Base-by-base conservation (phyloP, 108 stramenopile genomes). In the Nannochloropsis salina region DNA sequence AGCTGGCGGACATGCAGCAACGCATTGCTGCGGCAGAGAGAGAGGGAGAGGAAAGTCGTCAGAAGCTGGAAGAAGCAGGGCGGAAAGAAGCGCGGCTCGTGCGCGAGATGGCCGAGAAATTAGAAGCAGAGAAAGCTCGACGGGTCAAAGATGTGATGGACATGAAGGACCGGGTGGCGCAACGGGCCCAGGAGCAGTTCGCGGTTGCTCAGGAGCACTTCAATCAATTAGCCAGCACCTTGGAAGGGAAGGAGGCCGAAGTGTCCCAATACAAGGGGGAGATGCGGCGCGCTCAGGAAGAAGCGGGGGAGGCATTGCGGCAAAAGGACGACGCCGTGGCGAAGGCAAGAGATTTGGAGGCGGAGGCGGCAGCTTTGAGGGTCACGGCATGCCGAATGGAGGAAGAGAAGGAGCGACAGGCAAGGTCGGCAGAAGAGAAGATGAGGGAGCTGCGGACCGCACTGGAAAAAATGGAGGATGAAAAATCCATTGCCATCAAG, bases 361-460 rank as follows among this genome's bases (percentile, higher is more conserved):
- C 61, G 61, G 61, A 74, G 15, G 2, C n/a, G 61, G 61, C 61
- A 8, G 15, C 61, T 15, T 15, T 74, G 61, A 74, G 61, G n/a
- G 61, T n/a, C 20, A n/a, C 61, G 61, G 61, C 61, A 2, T 0
- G 61, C n/a, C 15, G 61, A n/a, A 74, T n/a, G 61, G 61, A 74
- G 61, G 61, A 74, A n/a, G 61, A 74, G n/a, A 74, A n/a, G 61
- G 61, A 74, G 8, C 61, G 61, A 74, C 61, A 74, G 61, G 61
- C 61, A 3, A 6, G 61, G 20, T 15, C n/a, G 61, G 61, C 61
- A n/a, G 61, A 74, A 8, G 61, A n/a, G 61, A 74, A 74, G 61
- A 8, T 74, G 61, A n/a, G 15, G 2, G 2, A 74, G 61, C n/a
- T 74, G 61, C 15, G n/a, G n/a, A n/a, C 20, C 20, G 61, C 61